These are phyloP conservation scores for Stephanodiscus triporus DNA, from an alignment of 108 stramenopile genomes.

Conservation along the genomic window DNA sequence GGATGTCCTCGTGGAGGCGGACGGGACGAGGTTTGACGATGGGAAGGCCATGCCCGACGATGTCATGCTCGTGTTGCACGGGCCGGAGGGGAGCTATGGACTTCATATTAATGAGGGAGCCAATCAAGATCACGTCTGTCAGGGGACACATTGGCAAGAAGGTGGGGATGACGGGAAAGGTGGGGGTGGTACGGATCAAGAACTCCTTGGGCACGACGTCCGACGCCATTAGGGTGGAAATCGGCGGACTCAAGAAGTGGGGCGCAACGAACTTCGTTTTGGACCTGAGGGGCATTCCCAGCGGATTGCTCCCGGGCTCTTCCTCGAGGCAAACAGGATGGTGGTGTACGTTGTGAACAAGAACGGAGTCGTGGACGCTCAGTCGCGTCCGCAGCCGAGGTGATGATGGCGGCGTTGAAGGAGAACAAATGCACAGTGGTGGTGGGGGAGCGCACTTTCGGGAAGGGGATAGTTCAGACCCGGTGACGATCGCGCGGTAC, in stretches of 20 bases:
- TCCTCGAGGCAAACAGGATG: constrained; percentile 80
- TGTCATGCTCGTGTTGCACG: constrained; percentile 73
- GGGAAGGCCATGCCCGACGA: constrained; percentile 76
- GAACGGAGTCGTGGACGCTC: constrained; percentile 72
- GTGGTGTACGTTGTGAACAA: constrained; percentile 86
- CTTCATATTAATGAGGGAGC: constrained; percentile 82
- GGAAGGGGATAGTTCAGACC: constrained; percentile 93
- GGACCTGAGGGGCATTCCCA: constrained; percentile 93
- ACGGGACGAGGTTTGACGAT: constrained; percentile 69
- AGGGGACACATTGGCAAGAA: constrained; percentile 61
- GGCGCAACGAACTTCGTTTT: constrained; percentile 81
- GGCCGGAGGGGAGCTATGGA: constrained; percentile 82
- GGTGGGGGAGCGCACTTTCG: constrained; percentile 85
- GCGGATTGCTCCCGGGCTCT: constrained; percentile 93
- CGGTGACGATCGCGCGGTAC: constrained; percentile 89
- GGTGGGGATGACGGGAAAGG: constrained; percentile 53
- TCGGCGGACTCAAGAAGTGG: constrained; percentile 75
- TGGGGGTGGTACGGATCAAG: constrained; percentile 86
- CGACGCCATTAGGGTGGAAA: constrained; percentile 66
- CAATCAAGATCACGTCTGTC: constrained; percentile 88
- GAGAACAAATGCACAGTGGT: constrained; percentile 83
- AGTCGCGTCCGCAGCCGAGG: constrained; percentile 90
- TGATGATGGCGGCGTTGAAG: constrained; percentile 87
- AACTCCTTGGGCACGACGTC: constrained; percentile 89
- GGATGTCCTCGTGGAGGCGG: constrained; percentile 82